Percentiles rank a stretch among this genome's conserved stretches.
Conservation (phyloP, 805 yeast species). For the Blastobotrys robertii region DNA sequence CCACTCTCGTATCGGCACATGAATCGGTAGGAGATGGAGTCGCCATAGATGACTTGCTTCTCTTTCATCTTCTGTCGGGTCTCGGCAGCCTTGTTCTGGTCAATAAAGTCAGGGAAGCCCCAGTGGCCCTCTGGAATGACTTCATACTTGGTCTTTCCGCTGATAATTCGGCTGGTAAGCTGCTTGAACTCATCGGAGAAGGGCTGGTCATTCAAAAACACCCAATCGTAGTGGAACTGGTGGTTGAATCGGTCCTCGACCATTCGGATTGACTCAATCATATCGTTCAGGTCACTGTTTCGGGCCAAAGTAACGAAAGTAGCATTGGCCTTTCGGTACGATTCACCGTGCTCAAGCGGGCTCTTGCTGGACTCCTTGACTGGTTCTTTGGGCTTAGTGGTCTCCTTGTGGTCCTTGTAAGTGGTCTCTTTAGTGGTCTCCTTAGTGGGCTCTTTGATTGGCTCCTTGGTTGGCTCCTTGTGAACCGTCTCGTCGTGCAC, state of each 20-base stretch:
- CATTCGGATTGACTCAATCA: constrained; percentile 52
- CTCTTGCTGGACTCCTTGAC: constrained; percentile 6
- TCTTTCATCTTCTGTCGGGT: constrained; percentile 46
- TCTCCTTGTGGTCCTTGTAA: constrained; percentile 2
- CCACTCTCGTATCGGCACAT: constrained; percentile 89
- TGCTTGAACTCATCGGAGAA: constrained; percentile 63
- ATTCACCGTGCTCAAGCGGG: constrained; percentile 8
- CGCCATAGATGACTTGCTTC: constrained; percentile 61
- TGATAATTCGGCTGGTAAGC: constrained; percentile 41
- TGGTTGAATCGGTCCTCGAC: constrained; percentile 76
- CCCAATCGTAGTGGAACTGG: constrained; percentile 81
- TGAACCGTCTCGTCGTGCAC: constrained; percentile 10
- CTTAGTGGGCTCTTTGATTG: background rate
- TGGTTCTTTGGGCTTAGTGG: constrained; percentile 3
- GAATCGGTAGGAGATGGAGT: constrained; percentile 66
- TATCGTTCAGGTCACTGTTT: constrained; percentile 50
- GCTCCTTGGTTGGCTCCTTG: constrained; percentile 1
- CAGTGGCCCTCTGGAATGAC: constrained; percentile 69
- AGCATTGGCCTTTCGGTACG: constrained; percentile 29
- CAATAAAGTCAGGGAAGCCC: constrained; percentile 79
- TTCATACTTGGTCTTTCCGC: constrained; percentile 67
- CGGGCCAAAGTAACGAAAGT: constrained; percentile 53
- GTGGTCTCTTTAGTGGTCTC: background rate
- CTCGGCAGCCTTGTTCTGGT: constrained; percentile 56
- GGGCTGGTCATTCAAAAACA: constrained; percentile 73